phyloP scores from a whole-genome alignment of 208 protist species.

The Jaenimonas drosophilae region DNA sequence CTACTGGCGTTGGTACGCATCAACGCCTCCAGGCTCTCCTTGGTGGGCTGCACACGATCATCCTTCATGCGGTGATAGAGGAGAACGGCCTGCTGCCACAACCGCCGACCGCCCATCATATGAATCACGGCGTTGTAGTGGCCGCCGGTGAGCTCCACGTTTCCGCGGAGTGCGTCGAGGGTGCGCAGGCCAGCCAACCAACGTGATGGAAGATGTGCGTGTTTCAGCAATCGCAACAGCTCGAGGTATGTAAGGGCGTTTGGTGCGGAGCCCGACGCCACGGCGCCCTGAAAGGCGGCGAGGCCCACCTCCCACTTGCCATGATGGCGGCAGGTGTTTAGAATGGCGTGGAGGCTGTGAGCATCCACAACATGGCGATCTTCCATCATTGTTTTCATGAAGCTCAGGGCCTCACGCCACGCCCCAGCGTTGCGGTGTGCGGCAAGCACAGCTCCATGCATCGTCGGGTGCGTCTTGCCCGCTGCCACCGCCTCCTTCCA shows the following conservation, averaged over 20 bases:
- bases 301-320: slow-evolving; percentile 44
- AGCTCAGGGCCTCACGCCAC: slow-evolving; percentile 52
- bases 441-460: slow-evolving; percentile 65
- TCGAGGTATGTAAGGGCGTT: slow-evolving; percentile 78
- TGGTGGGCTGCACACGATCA: slow-evolving; percentile 62
- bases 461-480: slow-evolving; percentile 34
- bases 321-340: slow-evolving; percentile 73
- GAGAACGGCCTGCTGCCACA: slow-evolving; percentile 42
- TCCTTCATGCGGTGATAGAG: slow-evolving; percentile 71
- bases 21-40: slow-evolving; percentile 65
- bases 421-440: slow-evolving; percentile 49
- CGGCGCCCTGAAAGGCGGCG: slow-evolving; percentile 41
- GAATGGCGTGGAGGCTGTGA: slow-evolving; percentile 52
- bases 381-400: slow-evolving; percentile 55
- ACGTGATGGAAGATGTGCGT: slow-evolving; percentile 7
- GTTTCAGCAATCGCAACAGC: slow-evolving; percentile 54
- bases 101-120: slow-evolving; percentile 31
- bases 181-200: no score
- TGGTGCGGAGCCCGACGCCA: slow-evolving; percentile 29
- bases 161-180: slow-evolving; percentile 36
- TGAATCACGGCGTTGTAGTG: slow-evolving; percentile 76
- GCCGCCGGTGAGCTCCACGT: slow-evolving; percentile 63
- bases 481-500: slow-evolving; percentile 55
- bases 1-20: slow-evolving; percentile 37
- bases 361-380: slow-evolving; percentile 58